These are phyloP conservation scores for Chlorella sp. DNA, from an alignment of 139 green algal species.

Conservation along the genomic window DNA sequence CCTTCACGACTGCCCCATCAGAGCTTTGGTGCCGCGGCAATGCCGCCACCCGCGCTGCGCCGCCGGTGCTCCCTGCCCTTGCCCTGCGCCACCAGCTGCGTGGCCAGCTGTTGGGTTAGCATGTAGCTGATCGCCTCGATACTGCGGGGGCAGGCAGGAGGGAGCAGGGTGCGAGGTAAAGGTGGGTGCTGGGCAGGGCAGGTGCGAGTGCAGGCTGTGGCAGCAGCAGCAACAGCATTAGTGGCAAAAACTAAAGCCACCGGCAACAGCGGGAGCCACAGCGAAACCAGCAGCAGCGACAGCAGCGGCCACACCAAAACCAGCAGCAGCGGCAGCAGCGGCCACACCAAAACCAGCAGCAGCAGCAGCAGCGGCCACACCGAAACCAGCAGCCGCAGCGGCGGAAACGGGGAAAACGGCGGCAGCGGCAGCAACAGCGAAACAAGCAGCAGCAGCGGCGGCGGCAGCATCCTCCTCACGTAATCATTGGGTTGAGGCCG, in stretches of 20 bases:
- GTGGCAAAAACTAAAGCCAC: too few species aligned
- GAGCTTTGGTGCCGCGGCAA: background rate
- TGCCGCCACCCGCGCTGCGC: background rate
- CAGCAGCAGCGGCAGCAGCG: too few species aligned
- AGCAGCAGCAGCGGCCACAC: too few species aligned
- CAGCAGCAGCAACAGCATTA: too few species aligned
- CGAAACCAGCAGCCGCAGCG: too few species aligned
- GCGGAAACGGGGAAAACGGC: too few species aligned
- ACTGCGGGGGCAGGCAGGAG: background rate
- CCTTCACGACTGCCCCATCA: background rate
- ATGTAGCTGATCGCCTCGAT: constrained; percentile 60
- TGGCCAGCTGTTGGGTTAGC: constrained; percentile 49
- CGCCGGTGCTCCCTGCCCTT: background rate
- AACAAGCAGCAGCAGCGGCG: too few species aligned
- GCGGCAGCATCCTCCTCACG: background rate
- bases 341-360: background rate
- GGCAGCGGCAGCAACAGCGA: background rate
- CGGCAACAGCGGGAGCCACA: too few species aligned
- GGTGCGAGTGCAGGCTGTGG: background rate
- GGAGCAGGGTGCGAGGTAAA: background rate
- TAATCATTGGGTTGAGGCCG: constrained; percentile 82
- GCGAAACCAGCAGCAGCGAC: too few species aligned
- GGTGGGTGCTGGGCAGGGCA: background rate
- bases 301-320: too few species aligned
- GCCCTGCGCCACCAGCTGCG: background rate